Base-by-base conservation (phyloP, 805 yeast species). In the Kodamaea kaohsiungensis region DNA sequence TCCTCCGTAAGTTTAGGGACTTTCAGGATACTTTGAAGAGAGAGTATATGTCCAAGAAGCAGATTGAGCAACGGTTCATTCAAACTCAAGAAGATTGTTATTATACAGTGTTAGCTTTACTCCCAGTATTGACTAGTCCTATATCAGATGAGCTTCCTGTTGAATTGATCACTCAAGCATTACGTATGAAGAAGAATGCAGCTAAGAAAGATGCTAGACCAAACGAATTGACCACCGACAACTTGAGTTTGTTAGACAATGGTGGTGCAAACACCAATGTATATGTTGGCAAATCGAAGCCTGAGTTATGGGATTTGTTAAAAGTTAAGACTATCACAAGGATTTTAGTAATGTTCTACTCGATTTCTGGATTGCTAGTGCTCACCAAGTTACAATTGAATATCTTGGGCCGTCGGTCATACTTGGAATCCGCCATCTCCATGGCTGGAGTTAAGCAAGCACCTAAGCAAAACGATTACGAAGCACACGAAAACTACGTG, bases 21-120 rank as follows among this genome's bases (percentile, higher is more conserved):
- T 73, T 75, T 61, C 79, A 75, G 57, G 69, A 71, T 52, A 62
- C 75, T 3, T 64, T 76, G 57, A 66, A 61, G 51, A 77, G 76
- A 57, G 80, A 76, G 54, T 65, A 73, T 50, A 67, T 70, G 49
- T 73, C 75, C 52, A 74, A 75, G 61, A 77, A 75, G 56, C 80
- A 76, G 56, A 87, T 92, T 55, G 86, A 86, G 61, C 79, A 95
- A 61, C 75, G 98, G 54, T 93, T 91, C 63, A 85, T 88, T 49
- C 97, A 91, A 73, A 93, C 97, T 9, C 98, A 92, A 65, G 86
- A 86, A 61, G 98, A 93, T 69, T 89, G 97, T 47, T 79, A 88
- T 51, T 85, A 84, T 72, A 93, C 98, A 0, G 83, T 92, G 51
- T 77, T 89, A 65, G 92, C 96, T 3, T 77, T 93, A 57, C 75